phyloP scores from a whole-genome alignment of 1,284 basidiomycete genomes.

The Waitea zeae region DNA sequence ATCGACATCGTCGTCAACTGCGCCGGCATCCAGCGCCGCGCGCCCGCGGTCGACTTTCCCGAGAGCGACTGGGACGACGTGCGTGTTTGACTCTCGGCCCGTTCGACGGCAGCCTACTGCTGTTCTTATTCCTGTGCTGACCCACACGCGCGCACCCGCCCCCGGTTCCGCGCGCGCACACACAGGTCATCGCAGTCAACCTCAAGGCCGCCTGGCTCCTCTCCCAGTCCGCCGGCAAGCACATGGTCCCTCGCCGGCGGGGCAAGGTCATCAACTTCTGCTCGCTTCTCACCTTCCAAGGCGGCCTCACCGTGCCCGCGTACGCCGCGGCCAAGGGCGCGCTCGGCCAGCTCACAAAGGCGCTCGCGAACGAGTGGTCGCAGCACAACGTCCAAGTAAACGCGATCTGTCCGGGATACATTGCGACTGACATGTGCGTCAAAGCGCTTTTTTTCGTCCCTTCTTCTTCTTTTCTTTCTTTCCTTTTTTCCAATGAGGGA shows the following conservation, averaged over 20 bases:
- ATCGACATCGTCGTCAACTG: conserved; percentile 89
- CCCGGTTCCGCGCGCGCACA: too few relatives aligned
- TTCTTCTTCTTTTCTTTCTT: too few relatives aligned
- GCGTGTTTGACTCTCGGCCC: conserved; percentile 17
- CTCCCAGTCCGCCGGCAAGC: conserved; percentile 57
- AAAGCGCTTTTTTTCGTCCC: not conserved
- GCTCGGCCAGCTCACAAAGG: conserved; percentile 69
- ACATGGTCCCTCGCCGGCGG: conserved; percentile 60
- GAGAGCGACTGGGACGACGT: conserved; percentile 88
- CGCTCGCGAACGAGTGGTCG: conserved; percentile 60
- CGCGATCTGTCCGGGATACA: conserved; percentile 82
- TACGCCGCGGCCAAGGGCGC: conserved; percentile 89
- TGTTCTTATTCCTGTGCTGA: too few relatives aligned
- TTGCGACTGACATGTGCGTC: conserved; percentile 76
- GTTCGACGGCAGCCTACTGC: too few relatives aligned
- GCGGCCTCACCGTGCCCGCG: conserved; percentile 71
- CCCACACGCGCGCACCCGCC: not conserved
- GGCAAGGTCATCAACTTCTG: conserved; percentile 77
- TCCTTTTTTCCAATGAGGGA: too few relatives aligned
- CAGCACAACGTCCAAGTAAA: conserved; percentile 82
- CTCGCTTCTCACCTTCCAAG: conserved; percentile 67
- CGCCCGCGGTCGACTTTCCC: conserved; percentile 66
- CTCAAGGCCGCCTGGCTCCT: conserved; percentile 67
- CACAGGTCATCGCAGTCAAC: conserved; percentile 65
- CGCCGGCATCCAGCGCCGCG: conserved; percentile 84